Evolutionary conservation across 805 yeast genomes (phyloP).

Genomic region (Helenozyma rhizophorensis): DNA sequence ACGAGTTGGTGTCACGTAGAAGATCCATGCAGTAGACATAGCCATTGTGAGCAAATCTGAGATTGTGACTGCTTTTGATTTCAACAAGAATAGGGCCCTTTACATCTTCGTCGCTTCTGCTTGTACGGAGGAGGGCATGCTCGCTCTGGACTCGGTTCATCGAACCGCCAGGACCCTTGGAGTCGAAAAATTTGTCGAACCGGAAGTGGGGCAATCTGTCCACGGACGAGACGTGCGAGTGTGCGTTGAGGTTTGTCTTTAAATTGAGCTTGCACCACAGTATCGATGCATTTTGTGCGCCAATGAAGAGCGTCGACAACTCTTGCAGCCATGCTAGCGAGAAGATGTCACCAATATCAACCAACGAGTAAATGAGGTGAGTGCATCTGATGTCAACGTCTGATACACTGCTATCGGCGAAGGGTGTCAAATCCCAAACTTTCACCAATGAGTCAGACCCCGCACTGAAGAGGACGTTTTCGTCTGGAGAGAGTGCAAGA

Average conservation of each 20-base stretch:
- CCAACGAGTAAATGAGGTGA: slow-evolving; percentile 74
- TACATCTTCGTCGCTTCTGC: background rate
- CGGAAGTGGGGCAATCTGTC: slow-evolving; percentile 51
- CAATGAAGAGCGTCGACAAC: slow-evolving; percentile 65
- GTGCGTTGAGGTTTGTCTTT: background rate
- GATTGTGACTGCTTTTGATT: slow-evolving; percentile 60
- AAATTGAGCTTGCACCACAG: slow-evolving; percentile 54
- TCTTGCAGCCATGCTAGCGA: slow-evolving; percentile 67
- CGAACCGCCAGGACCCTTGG: slow-evolving; percentile 77
- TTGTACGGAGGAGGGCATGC: slow-evolving; percentile 17
- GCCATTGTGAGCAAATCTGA: slow-evolving; percentile 87
- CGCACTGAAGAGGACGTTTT: slow-evolving; percentile 68
- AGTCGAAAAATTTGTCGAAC: slow-evolving; percentile 84
- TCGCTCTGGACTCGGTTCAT: slow-evolving; percentile 26
- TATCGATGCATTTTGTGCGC: slow-evolving; percentile 89
- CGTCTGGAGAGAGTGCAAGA: slow-evolving; percentile 51
- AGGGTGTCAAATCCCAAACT: slow-evolving; percentile 64
- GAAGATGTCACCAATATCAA: slow-evolving; percentile 93
- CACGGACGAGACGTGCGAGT: slow-evolving; percentile 1
- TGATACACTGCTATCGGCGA: slow-evolving; percentile 11
- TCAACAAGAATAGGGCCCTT: slow-evolving; percentile 45
- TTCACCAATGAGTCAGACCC: slow-evolving; percentile 88
- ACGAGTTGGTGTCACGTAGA: slow-evolving; percentile 10
- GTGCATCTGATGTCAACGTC: slow-evolving; percentile 27
- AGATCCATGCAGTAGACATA: slow-evolving; percentile 70